A percentile compares a stretch with the other conserved stretches of the same genome.
These are phyloP conservation scores for Mychonastes homosphaera DNA, from an alignment of 139 green algal species.

Conservation along the genomic window DNA sequence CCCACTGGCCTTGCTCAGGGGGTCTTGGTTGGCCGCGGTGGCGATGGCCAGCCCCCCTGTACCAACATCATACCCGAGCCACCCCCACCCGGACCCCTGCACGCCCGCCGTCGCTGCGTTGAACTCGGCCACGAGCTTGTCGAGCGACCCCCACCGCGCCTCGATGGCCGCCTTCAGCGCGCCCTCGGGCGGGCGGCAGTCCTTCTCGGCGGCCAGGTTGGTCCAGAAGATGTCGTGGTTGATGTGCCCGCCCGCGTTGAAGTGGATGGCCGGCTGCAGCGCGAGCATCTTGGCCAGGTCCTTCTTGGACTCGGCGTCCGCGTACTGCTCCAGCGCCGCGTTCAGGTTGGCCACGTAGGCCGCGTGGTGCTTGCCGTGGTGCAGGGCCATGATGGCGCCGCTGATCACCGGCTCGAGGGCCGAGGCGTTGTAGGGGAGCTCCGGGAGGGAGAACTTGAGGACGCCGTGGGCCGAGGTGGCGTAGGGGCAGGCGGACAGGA, in stretches of 20 bases:
- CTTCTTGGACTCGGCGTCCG: conserved; percentile 59
- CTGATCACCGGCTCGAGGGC: conserved; percentile 58
- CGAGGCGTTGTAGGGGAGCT: conserved; percentile 47
- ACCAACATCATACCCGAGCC: conserved; percentile 78
- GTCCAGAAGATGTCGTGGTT: conserved; percentile 98
- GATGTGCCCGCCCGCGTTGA: conserved; percentile 94
- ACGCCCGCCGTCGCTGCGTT: conserved; percentile 66
- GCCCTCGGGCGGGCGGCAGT: conserved; percentile 63
- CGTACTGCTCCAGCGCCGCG: conserved; percentile 63
- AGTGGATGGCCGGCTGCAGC: conserved; percentile 83
- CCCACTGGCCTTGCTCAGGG: conserved; percentile 42
- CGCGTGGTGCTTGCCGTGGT: conserved; percentile 88
- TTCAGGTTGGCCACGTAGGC: conserved; percentile 86
- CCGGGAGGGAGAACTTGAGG: conserved; percentile 52
- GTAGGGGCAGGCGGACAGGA: no score
- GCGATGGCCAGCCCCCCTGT: conserved; percentile 54
- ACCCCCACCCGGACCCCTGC: conserved; percentile 93
- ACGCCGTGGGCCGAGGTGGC: no score
- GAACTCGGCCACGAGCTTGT: conserved; percentile 67
- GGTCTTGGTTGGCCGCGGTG: conserved; percentile 86
- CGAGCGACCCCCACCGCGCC: conserved; percentile 78
- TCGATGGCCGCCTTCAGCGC: conserved; percentile 69
- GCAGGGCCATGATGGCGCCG: conserved; percentile 40
- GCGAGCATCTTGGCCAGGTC: conserved; percentile 69
- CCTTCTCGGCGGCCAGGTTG: conserved; percentile 74